These are phyloP conservation scores for Pittosporum tobira DNA, from an alignment of 129 eudicot species.

Conservation along the genomic window DNA sequence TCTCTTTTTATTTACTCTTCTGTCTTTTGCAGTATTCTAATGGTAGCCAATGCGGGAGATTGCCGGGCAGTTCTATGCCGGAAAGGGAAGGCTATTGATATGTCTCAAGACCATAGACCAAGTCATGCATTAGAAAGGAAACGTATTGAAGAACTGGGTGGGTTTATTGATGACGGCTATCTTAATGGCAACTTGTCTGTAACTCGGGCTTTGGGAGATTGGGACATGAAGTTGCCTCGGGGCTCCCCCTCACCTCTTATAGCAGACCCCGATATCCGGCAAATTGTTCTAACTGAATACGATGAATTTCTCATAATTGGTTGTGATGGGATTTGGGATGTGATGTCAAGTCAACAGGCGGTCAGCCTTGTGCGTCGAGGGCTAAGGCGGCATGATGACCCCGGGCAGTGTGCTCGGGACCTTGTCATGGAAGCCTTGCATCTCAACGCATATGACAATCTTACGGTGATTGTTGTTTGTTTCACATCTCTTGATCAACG, in stretches of 20 bases:
- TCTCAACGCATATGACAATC: constrained; percentile 50
- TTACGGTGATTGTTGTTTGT: constrained; percentile 53
- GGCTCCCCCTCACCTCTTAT: constrained; percentile 56
- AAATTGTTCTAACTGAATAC: constrained; percentile 38
- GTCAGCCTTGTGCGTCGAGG: constrained; percentile 57
- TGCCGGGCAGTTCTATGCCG: constrained; percentile 67
- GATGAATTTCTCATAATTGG: constrained; percentile 57
- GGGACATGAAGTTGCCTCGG: constrained; percentile 72
- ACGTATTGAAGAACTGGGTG: constrained; percentile 56
- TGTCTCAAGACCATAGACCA: constrained; percentile 73
- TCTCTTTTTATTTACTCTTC: neutral
- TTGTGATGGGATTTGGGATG: constrained; percentile 73
- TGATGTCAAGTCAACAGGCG: constrained; percentile 68
- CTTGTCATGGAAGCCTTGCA: constrained; percentile 58
- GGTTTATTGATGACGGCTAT: constrained; percentile 55
- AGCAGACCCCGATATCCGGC: constrained; percentile 56
- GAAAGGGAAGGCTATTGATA: constrained; percentile 56
- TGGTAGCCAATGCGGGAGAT: constrained; percentile 77
- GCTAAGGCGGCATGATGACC: constrained; percentile 54
- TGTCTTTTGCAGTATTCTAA: constrained; percentile 35
- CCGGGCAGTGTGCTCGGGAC: constrained; percentile 56
- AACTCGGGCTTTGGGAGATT: constrained; percentile 60
- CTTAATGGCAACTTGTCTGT: constrained; percentile 60
- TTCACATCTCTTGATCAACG: constrained; percentile 31
- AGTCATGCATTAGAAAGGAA: constrained; percentile 33